Base-by-base conservation (phyloP, 495 filamentous ascomycete genomes). In the Lasiosphaeria hispida region DNA sequence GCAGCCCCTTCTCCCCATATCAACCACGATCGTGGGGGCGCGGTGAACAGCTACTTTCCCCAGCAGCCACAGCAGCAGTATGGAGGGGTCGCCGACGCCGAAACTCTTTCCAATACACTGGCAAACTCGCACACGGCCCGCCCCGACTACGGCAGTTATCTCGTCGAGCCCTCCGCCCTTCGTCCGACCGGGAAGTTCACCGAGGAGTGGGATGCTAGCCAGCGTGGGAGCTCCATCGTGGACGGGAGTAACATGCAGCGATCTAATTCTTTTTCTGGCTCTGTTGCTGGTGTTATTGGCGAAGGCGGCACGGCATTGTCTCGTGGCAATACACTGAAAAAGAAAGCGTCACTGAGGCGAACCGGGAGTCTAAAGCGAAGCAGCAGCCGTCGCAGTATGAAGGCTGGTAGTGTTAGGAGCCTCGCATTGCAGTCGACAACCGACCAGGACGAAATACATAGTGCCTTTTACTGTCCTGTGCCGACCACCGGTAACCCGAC, bases 401-500 rank as follows among this genome's bases (percentile, higher is more conserved):
- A 84, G 57, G 89, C 92, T 10, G 91, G 89, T 13, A 95, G 91
- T 69, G 88, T 94, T 38, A 83, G 84, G 58, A 91, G 88, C 64
- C 72, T 90, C 45, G 84, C 78, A 39, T 76, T 90, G 48, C 89
- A 79, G 76, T 81, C 74, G 64, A 73, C 65, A 8, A 82, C 83
- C 34, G 86, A 87, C 44, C 75, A 79, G 38, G 85, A 90, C 40
- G 86, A 94, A 64, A 72, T 78, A 53, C 91, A 94, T 60, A 96
- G 89, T 69, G 88, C 86, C 13, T 97, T 96, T 70, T 85, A 84
- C 66, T 87, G 89, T 42, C 94, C 94, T 1, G 86, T 98, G 19
- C 95, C 94, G 7, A 97, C 94, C 1, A 79, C 78, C 19, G 89
- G 89, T 1, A 91, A 81, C 58, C 94, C 94, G 7, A 97, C 94